Evolutionary conservation across 805 yeast species (phyloP).

Genomic region (Schwanniomyces vanrijiae): DNA sequence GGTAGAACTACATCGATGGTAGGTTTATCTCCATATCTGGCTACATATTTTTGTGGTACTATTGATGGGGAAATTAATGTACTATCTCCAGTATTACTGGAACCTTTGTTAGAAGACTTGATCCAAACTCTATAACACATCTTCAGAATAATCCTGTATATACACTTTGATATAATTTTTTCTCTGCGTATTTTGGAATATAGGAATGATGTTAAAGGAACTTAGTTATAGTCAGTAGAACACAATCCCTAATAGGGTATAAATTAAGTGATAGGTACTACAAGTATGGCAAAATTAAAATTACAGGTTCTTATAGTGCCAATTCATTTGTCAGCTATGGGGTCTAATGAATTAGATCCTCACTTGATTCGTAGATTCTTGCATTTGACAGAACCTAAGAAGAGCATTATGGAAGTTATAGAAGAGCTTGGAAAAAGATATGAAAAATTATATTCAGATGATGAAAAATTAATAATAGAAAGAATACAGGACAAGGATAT

Average conservation of each 20-base stretch:
- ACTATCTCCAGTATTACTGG: conserved; percentile 45
- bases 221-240: not conserved
- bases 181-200: not conserved
- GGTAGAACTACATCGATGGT: conserved; percentile 54
- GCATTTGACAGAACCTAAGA: conserved; percentile 55
- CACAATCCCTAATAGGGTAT: not conserved
- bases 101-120: conserved; percentile 2
- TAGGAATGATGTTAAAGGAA: not conserved
- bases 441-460: conserved; percentile 63
- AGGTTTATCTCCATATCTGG: conserved; percentile 44
- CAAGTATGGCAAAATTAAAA: conserved; percentile 26
- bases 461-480: conserved; percentile 52
- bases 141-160: not conserved
- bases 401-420: conserved; percentile 49
- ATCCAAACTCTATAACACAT: not conserved
- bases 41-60: conserved; percentile 58
- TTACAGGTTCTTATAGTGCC: conserved; percentile 38
- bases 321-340: conserved; percentile 15
- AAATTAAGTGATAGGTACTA: not conserved
- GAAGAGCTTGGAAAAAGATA: conserved; percentile 57
- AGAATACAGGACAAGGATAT: conserved; percentile 64
- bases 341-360: conserved; percentile 20
- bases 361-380: conserved; percentile 51
- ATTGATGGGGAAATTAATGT: conserved; percentile 63
- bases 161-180: not conserved